A percentile compares a stretch with the other conserved stretches of the same genome.
Conservation (phyloP, 2,329 filamentous ascomycete genomes). For the Truncatella angustata region DNA sequence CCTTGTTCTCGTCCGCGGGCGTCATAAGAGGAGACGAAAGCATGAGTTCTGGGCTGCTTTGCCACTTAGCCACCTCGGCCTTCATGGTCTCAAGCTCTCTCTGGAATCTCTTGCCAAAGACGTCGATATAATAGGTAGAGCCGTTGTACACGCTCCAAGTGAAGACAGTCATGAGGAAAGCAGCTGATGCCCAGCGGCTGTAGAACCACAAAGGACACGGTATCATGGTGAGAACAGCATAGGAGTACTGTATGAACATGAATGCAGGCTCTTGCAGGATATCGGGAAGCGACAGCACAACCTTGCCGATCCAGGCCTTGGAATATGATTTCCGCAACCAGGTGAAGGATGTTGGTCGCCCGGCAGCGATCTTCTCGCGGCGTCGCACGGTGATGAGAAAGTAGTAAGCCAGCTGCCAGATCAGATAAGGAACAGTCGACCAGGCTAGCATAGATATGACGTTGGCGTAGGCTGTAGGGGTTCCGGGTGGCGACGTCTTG, state of each 20-base stretch:
- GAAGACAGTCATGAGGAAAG: constrained; percentile 81
- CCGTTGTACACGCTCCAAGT: constrained; percentile 96
- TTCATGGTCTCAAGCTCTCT: constrained; percentile 90
- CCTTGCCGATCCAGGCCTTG: constrained; percentile 81
- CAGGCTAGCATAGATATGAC: constrained; percentile 85
- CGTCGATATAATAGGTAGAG: constrained; percentile 96
- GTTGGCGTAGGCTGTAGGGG: constrained; percentile 74
- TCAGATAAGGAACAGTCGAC: constrained; percentile 86
- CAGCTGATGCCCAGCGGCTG: constrained; percentile 74
- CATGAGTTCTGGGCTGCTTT: constrained; percentile 46
- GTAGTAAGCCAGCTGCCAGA: constrained; percentile 94
- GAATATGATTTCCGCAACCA: constrained; percentile 93
- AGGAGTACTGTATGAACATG: constrained; percentile 93
- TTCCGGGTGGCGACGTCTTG: constrained; percentile 65
- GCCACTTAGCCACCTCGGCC: constrained; percentile 86
- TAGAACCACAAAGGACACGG: constrained; percentile 96
- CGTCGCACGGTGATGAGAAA: constrained; percentile 92
- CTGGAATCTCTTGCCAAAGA: constrained; percentile 95
- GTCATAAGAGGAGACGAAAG: constrained; percentile 37
- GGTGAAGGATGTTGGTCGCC: constrained; percentile 93
- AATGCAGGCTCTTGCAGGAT: constrained; percentile 82
- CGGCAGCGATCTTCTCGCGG: constrained; percentile 93
- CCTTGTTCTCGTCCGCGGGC: constrained; percentile 26
- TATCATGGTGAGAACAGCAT: constrained; percentile 89
- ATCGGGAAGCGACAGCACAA: constrained; percentile 77